These are phyloP conservation scores for Nannochloropsis oceanica DNA, from an alignment of 108 stramenopile species.

Conservation along the genomic window DNA sequence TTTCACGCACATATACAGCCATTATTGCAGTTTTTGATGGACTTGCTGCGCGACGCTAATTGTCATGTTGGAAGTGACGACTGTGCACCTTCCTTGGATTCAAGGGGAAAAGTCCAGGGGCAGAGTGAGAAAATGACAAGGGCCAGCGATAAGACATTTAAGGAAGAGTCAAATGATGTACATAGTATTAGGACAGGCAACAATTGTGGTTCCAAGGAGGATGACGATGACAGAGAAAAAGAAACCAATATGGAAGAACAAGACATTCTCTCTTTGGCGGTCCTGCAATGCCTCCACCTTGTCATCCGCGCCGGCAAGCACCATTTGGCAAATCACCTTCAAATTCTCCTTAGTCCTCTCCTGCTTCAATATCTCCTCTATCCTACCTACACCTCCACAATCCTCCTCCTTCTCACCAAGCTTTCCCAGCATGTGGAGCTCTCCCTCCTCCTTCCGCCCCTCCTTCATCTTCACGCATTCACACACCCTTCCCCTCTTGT, in stretches of 20 bases:
- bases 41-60: not conserved
- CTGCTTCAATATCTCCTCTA: not conserved
- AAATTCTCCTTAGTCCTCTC: not conserved
- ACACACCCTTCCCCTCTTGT: not conserved
- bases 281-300: not conserved
- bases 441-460: not conserved
- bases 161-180: too few species aligned
- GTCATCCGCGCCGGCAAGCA: not conserved
- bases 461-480: not conserved
- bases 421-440: not conserved
- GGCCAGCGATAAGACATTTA: not conserved
- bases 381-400: not conserved
- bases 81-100: not conserved
- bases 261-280: not conserved
- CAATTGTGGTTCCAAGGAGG: not conserved
- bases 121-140: not conserved
- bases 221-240: not conserved
- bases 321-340: not conserved
- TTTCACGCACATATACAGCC: not conserved
- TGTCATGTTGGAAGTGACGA: not conserved
- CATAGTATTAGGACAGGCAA: not conserved
- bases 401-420: not conserved
- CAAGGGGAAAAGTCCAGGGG: not conserved
- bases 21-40: not conserved
- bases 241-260: not conserved